Evolutionary conservation across 2,329 filamentous ascomycete genomes (phyloP).

Genomic region (Beauveria sp.): DNA sequence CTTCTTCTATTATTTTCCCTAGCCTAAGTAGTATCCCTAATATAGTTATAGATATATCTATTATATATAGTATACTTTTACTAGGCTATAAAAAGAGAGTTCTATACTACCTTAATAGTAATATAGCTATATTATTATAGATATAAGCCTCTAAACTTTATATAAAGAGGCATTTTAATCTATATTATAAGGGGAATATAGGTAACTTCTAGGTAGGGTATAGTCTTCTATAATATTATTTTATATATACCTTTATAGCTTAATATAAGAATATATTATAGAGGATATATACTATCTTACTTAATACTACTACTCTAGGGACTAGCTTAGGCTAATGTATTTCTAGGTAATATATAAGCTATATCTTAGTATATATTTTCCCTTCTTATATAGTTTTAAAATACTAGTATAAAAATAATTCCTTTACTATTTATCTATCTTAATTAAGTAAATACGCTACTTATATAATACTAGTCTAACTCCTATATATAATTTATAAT

Average conservation of each 20-base stretch:
- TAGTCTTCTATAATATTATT: background rate
- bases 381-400: no score
- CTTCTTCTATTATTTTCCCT: background rate
- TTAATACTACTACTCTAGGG: conserved; percentile 38
- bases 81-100: no score
- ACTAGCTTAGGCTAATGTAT: conserved; percentile 2
- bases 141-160: background rate
- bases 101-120: no score
- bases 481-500: no score
- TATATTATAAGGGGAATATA: background rate
- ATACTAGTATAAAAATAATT: no score
- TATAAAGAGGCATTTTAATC: background rate
- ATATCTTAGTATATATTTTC: background rate
- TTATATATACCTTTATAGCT: background rate
- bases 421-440: no score
- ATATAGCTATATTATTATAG: no score
- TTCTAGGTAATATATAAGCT: conserved; percentile 4
- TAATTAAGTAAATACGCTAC: no score
- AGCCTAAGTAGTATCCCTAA: background rate
- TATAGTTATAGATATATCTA: background rate
- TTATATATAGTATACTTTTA: background rate
- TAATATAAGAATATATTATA: conserved; percentile 29
- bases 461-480: no score
- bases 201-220: background rate
- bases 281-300: conserved; percentile 43